A percentile compares a stretch with the other conserved stretches of the same genome.
Evolutionary conservation across 495 filamentous ascomycete genomes (phyloP).

Genomic region (Pyrenula aspistea): DNA sequence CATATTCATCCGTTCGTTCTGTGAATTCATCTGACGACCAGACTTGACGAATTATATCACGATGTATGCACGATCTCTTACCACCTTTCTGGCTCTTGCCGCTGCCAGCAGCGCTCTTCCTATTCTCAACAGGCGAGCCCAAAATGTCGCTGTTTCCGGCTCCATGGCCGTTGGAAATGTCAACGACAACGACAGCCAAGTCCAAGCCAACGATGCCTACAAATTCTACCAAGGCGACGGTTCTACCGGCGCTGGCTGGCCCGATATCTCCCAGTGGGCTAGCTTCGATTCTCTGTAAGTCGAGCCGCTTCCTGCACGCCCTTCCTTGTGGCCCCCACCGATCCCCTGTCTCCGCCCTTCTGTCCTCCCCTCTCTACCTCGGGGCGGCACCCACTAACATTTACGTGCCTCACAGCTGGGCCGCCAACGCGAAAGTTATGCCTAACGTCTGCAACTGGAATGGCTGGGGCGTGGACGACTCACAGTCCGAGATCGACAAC

Average conservation of each 20-base stretch:
- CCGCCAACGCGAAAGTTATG: neutral
- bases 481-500: conserved; percentile 23
- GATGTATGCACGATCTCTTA: neutral
- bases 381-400: neutral
- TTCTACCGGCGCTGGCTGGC: neutral
- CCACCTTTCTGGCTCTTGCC: neutral
- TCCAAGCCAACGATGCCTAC: neutral
- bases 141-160: neutral
- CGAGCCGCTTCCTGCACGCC: no score
- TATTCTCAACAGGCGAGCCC: neutral
- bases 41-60: neutral
- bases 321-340: no score
- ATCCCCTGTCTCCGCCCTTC: neutral
- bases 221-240: neutral
- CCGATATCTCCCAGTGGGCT: neutral
- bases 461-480: conserved; percentile 15
- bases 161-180: neutral
- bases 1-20: neutral
- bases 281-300: neutral
- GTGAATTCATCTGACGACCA: neutral
- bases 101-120: neutral
- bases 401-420: neutral
- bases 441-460: neutral
- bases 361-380: neutral
- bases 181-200: neutral